Evolutionary conservation across 2,329 filamentous ascomycete species (phyloP), one percentile per base, ranked within the genome.

Genomic region (Penicillium sp.): DNA sequence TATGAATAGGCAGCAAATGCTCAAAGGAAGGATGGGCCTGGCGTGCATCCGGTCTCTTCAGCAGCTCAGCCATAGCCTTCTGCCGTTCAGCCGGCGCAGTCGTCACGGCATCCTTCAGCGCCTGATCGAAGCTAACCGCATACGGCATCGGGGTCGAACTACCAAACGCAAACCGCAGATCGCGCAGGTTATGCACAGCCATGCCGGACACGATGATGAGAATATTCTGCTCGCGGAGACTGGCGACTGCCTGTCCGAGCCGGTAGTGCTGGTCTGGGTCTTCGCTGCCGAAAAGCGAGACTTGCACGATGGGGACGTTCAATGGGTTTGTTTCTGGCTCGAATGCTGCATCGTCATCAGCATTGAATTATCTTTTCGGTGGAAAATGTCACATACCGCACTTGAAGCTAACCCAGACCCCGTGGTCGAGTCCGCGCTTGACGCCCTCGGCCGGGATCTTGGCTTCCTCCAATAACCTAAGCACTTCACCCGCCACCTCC

Each of bases 131-230:
- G 49, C 79, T 82, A 35, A 79, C 77, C 1, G 82, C 73, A 64
- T 87, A 87, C 11, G 84, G 81, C 63, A 85, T 59, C 0, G 82
- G 80, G 10, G 63, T 64, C 11, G 76, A 71, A 43, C 77, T 71
- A 8, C 76, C 78, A 61, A 77, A 75, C 14, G 74, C 70, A 63
- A 77, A 75, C 17, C 73, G 74, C 62, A 84, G 48, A 60, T 88
- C 83, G 1, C 82, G 78, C 35, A 89, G 75, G 62, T 89, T 89
- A 64, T 89, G 87, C 22, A 89, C 88, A 0, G 87, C 86, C 87
- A 91, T 90, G 11, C 88, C 88, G 0, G 87, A 87, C 25, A 83
- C 83, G 43, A 91, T 82, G 56, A 91, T 85, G 46, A 88, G 78
- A 49, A 90, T 79, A 17, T 83, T 83, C 51, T 89, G 82, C 16